Evolutionary conservation across 768 basidiomycete genomes (phyloP).

Genomic region (Tricholoma flavovirens): DNA sequence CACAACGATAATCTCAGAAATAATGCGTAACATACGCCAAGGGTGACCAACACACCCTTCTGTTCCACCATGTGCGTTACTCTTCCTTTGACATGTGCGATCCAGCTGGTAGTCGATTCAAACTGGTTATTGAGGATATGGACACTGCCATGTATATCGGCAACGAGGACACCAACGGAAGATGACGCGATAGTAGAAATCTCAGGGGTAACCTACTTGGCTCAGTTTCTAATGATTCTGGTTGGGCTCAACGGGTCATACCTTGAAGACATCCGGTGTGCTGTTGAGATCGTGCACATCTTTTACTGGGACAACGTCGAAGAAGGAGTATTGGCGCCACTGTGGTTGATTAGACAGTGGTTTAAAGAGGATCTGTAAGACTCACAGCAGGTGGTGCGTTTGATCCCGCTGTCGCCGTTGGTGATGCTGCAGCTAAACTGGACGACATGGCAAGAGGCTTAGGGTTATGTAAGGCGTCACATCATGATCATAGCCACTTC

Average conservation of each 20-base stretch:
- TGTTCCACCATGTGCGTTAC: slow-evolving; percentile 86
- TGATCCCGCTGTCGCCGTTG: slow-evolving; percentile 21
- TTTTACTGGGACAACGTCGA: slow-evolving; percentile 70
- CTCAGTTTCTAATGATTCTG: neutral
- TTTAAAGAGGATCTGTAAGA: slow-evolving; percentile 1
- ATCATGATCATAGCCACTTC: too few species aligned
- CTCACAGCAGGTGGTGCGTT: slow-evolving; percentile 29
- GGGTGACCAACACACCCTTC: slow-evolving; percentile 75
- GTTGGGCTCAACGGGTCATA: slow-evolving; percentile 17
- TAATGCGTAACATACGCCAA: slow-evolving; percentile 59
- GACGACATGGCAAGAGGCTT: slow-evolving; percentile 6
- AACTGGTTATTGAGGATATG: slow-evolving; percentile 74
- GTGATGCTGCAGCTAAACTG: slow-evolving; percentile 20
- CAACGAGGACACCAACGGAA: slow-evolving; percentile 64
- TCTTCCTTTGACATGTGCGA: slow-evolving; percentile 72
- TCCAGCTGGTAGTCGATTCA: slow-evolving; percentile 65
- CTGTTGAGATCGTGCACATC: slow-evolving; percentile 72
- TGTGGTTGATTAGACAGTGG: slow-evolving; percentile 19
- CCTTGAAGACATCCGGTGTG: slow-evolving; percentile 77
- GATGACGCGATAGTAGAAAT: slow-evolving; percentile 66
- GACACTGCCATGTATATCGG: slow-evolving; percentile 81
- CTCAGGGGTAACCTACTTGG: slow-evolving; percentile 56
- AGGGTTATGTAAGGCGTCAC: neutral
- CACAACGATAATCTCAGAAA: slow-evolving; percentile 8
- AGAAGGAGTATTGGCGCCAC: slow-evolving; percentile 92